Evolutionary conservation across 192 early-diverging fungal species (phyloP).

Genomic region (Podila minutissima): DNA sequence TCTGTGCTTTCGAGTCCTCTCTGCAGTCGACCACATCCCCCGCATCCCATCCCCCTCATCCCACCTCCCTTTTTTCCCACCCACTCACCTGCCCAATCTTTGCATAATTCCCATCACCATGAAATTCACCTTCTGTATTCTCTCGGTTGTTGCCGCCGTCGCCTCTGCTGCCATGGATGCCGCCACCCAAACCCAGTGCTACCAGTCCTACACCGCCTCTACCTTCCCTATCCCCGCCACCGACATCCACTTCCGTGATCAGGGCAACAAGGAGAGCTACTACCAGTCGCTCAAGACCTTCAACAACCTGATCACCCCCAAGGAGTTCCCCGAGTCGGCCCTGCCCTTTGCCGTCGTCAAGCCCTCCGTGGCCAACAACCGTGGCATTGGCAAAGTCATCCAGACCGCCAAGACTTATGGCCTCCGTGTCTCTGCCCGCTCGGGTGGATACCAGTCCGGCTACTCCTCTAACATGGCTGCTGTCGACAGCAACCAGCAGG

Average conservation of each 20-base stretch:
- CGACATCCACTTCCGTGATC: constrained; percentile 34
- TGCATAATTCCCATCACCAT: constrained; percentile 6
- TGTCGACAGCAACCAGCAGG: constrained; percentile 22
- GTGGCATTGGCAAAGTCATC: constrained; percentile 20
- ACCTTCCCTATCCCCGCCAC: constrained; percentile 12
- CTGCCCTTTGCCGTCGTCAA: constrained; percentile 35
- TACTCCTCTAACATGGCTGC: constrained; percentile 50
- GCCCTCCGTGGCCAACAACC: constrained; percentile 32
- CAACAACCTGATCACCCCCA: constrained; percentile 46
- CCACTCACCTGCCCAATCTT: not conserved
- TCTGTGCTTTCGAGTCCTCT: too few relatives aligned
- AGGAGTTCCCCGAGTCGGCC: constrained; percentile 37
- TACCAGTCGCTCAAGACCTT: constrained; percentile 48
- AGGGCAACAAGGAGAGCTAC: constrained; percentile 26
- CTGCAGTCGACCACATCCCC: not conserved
- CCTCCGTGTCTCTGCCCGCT: constrained; percentile 43
- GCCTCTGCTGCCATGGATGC: constrained; percentile 20
- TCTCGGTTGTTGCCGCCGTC: constrained; percentile 36
- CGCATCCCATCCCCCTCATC: not conserved
- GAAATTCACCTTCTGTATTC: constrained; percentile 44
- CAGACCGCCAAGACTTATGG: constrained; percentile 35
- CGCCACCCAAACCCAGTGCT: constrained; percentile 1
- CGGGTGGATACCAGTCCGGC: constrained; percentile 43
- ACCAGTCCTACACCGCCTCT: constrained; percentile 4
- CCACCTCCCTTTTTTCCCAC: not conserved